Base-by-base conservation (phyloP, 306 rosid species). In the Dryas octopetala region DNA sequence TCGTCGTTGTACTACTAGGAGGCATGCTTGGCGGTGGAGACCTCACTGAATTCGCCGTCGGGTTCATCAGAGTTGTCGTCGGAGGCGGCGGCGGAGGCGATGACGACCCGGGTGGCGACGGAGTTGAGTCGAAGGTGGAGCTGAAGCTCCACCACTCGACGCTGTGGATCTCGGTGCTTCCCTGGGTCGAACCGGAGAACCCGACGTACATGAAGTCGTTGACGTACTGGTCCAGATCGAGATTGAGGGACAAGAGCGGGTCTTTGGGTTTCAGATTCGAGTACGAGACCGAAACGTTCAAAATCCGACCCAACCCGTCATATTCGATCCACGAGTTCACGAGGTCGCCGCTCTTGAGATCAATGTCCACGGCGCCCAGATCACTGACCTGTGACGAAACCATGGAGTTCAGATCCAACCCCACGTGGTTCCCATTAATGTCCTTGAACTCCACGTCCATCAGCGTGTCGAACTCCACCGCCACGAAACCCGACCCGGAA, bases 121-220 rank as follows among this genome's bases (percentile, higher is more conserved):
- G 66, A 28, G 10, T 28, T 0, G 96, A 70, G 9, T 73, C 88
- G 46, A 92, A 85, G 7, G 93, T 89, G 0, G 97, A 95, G n/a
- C 86, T 77, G 67, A 95, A 95, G 71, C 97, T 95, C 99, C 99
- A 95, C 99, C 99, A 95, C 14, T 89, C 92, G 2, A 95, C 63
- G 45, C 85, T 86, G 81, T 95, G 99, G 55, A 76, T 74, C 86
- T 95, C 99, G 0, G 99, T 95, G 78, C 99, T 95, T 12, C 98
- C 98, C 66, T 95, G 99, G 5, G 99, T 95, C 10, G 99, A 92
- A 58, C 88, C 99, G 54, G 99, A 92, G 69, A 95, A 95, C 16
- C 99, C 99, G 66, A 95, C 99, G 43, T 89, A 95, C 98, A 92
- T 92, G 43, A 95, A 92, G 66, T 95, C 99, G 65, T 77, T 83